A percentile compares a stretch with the other conserved stretches of the same genome.
phyloP scores from a whole-genome alignment of 495 filamentous ascomycete species.

The Thermothielavioides terrestris region DNA sequence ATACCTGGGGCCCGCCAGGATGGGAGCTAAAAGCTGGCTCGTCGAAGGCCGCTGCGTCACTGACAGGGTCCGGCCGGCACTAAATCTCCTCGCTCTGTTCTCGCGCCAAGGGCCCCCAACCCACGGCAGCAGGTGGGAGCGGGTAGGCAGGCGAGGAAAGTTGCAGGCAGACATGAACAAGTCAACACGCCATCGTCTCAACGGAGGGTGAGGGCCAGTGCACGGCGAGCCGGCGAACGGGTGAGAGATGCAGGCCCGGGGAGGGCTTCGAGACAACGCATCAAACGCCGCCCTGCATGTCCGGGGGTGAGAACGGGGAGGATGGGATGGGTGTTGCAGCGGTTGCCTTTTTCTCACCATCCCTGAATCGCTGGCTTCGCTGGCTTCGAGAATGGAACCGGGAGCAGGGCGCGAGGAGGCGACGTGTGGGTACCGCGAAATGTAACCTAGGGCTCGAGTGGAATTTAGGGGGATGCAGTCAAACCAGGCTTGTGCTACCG shows the following conservation, averaged over 20 bases:
- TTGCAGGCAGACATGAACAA: neutral
- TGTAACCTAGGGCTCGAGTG: slow-evolving; percentile 24
- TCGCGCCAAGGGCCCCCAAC: slow-evolving; percentile 6
- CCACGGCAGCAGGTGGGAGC: neutral
- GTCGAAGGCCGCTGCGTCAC: slow-evolving; percentile 11
- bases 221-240: slow-evolving; percentile 8
- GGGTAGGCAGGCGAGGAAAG: neutral
- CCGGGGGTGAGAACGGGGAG: slow-evolving; percentile 10
- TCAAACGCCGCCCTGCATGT: slow-evolving; percentile 26
- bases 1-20: slow-evolving; percentile 18
- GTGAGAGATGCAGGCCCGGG: slow-evolving; percentile 5
- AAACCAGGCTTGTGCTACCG: slow-evolving; percentile 26
- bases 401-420: neutral
- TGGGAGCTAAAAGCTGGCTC: slow-evolving; percentile 16
- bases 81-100: slow-evolving; percentile 3
- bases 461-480: slow-evolving; percentile 26
- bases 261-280: slow-evolving; percentile 23
- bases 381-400: slow-evolving; percentile 21
- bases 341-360: slow-evolving; percentile 1
- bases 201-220: neutral
- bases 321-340: slow-evolving; percentile 11
- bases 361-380: slow-evolving; percentile 8
- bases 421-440: slow-evolving; percentile 20
- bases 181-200: neutral
- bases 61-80: slow-evolving; percentile 12